Evolutionary conservation across 1,139 yeast genomes (phyloP), one percentile per base, ranked within the genome.

Genomic region (Kodamaea fungicola): DNA sequence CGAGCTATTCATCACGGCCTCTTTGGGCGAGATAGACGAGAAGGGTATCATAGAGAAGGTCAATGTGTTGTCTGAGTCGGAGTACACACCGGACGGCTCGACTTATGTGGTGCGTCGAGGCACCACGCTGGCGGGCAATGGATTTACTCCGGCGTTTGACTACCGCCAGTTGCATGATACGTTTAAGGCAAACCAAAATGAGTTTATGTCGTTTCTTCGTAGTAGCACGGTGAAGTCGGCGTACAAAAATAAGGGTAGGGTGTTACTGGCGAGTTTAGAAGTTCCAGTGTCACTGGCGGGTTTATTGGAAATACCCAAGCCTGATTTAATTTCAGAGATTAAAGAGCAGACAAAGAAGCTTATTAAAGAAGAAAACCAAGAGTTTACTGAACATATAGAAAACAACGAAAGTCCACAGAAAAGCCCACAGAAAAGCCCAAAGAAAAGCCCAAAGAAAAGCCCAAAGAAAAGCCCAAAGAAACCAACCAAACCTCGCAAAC

Each of bases 1-100:
- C 43, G 80, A 75, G 46, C 39, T 75, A 8, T 67, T 71, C 37
- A 43, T 75, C 12, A 65, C 78, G 1, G 62, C 78, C 0, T 57
- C 62, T 27, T 36, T 54, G 24, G 66, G 59, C 8, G 64, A 63
- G 30, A 49, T 73, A 4, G 42, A 46, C n/a, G 44, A 70, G 8
- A 34, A 39, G 0, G 59, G 61, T 27, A 57, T 71, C 6, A 42
- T 64, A 2, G 58, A 52, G 9, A 59, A 57, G 37, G 71, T 64
- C 19, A 55, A 49, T n/a, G 64, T 74, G 4, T 41, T 71, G 3
- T 61, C 73, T 0, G 38, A 47, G 12, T 32, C n/a, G 4, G 34
- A 44, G 2, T 61, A 61, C 22, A 59, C 57, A 30, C 31, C 30
- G 13, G 8, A 9, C 8, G 29, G 12, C 4, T 27, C 29, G 12